Conservation (phyloP, 139 green algal genomes). For the Dunaliella primolecta region DNA sequence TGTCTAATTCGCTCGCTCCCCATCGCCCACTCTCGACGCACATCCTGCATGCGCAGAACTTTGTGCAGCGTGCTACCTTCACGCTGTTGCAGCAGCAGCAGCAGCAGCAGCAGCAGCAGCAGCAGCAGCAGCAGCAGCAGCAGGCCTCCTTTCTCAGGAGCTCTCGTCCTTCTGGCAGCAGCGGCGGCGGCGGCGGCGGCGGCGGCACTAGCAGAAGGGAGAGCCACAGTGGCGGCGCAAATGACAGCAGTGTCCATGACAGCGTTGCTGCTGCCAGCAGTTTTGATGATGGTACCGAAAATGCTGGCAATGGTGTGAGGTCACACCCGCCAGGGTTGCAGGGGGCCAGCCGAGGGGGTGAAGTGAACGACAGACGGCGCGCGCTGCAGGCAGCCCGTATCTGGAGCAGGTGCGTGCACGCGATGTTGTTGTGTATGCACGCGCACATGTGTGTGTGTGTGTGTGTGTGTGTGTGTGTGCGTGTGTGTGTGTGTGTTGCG, state of each 20-base stretch:
- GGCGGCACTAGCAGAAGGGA: neutral
- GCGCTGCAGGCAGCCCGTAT: neutral
- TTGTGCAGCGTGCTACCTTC: neutral
- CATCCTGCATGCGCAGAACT: neutral
- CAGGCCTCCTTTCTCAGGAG: no score
- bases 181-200: neutral
- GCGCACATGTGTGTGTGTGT: neutral
- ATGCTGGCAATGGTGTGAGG: neutral
- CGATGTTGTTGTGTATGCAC: neutral
- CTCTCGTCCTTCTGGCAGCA: neutral
- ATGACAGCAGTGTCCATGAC: neutral
- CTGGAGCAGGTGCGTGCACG: neutral
- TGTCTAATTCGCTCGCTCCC: neutral
- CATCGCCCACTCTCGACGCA: neutral
- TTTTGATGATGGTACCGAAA: neutral
- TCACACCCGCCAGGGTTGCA: neutral
- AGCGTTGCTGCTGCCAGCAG: neutral
- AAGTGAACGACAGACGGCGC: neutral
- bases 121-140: constrained; percentile 6
- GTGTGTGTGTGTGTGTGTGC: neutral
- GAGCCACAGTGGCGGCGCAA: neutral
- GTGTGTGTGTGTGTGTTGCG: no score
- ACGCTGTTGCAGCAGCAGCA: neutral
- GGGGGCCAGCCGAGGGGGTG: no score
- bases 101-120: constrained; percentile 2